phyloP scores from a whole-genome alignment of 2,329 filamentous ascomycete species.

The Trichoderma sp. region DNA sequence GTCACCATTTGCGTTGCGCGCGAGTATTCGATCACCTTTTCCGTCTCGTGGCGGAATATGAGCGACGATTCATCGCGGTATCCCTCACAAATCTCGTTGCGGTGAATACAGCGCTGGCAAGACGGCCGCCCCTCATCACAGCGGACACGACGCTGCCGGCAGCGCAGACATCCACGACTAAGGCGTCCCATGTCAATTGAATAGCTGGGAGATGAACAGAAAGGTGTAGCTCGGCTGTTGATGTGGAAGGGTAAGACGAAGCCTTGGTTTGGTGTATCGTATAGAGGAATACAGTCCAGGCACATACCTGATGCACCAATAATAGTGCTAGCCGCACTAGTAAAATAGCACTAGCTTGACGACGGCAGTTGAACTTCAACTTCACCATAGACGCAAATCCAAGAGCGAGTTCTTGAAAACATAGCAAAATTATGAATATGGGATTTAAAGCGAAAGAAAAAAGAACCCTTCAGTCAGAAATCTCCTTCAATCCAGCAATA shows the following conservation, averaged over 20 bases:
- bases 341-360: too few species aligned
- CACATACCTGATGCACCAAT: too few species aligned
- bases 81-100: slow-evolving; percentile 44
- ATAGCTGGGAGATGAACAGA: not conserved
- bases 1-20: slow-evolving; percentile 26
- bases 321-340: too few species aligned
- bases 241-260: not conserved
- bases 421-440: too few species aligned
- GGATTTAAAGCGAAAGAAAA: too few species aligned
- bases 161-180: slow-evolving; percentile 42
- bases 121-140: slow-evolving; percentile 43
- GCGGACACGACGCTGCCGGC: slow-evolving; percentile 39
- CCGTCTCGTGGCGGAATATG: slow-evolving; percentile 44
- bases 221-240: not conserved
- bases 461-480: too few species aligned
- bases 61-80: slow-evolving; percentile 46
- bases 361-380: too few species aligned
- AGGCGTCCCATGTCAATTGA: slow-evolving; percentile 34
- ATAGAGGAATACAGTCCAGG: too few species aligned
- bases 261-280: too few species aligned
- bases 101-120: slow-evolving; percentile 45
- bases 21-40: slow-evolving; percentile 35
- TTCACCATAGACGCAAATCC: too few species aligned
- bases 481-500: too few species aligned
- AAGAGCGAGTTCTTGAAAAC: too few species aligned